These are phyloP conservation scores for Giardia muris DNA, from an alignment of 208 protist species.

Conservation along the genomic window DNA sequence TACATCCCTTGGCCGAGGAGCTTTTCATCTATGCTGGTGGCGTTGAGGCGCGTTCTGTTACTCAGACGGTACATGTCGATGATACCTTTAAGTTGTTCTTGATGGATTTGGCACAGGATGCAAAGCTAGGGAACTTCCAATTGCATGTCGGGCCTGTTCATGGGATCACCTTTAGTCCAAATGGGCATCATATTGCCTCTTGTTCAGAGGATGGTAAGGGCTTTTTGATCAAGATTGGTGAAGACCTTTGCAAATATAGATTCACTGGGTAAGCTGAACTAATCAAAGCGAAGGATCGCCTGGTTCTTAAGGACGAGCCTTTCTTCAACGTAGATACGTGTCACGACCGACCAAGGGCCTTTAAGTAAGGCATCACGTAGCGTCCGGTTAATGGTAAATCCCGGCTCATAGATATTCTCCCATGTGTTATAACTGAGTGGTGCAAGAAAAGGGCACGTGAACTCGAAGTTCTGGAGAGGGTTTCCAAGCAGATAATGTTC, in stretches of 20 bases:
- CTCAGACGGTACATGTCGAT: neutral
- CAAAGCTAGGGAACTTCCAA: neutral
- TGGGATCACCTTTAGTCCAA: neutral
- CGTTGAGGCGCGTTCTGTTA: neutral
- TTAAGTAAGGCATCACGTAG: neutral
- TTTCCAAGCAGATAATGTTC: neutral
- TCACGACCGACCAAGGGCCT: neutral
- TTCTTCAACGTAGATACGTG: neutral
- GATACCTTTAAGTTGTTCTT: neutral
- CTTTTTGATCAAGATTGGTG: neutral
- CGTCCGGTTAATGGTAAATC: neutral
- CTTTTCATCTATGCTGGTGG: neutral
- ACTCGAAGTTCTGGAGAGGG: neutral
- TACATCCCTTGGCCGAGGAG: neutral
- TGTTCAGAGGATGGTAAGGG: neutral
- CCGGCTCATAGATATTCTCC: conserved; percentile 12
- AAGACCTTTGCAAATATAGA: neutral
- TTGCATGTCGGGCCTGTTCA: neutral
- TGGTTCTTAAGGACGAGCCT: neutral
- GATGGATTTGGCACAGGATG: neutral
- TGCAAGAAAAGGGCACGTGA: neutral
- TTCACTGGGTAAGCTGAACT: neutral
- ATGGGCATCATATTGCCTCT: neutral
- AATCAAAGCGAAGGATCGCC: neutral
- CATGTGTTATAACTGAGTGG: conserved; percentile 18